A percentile compares a stretch with the other conserved stretches of the same genome.
phyloP scores from a whole-genome alignment of 495 filamentous ascomycete species.

The Penicillium canariense region DNA sequence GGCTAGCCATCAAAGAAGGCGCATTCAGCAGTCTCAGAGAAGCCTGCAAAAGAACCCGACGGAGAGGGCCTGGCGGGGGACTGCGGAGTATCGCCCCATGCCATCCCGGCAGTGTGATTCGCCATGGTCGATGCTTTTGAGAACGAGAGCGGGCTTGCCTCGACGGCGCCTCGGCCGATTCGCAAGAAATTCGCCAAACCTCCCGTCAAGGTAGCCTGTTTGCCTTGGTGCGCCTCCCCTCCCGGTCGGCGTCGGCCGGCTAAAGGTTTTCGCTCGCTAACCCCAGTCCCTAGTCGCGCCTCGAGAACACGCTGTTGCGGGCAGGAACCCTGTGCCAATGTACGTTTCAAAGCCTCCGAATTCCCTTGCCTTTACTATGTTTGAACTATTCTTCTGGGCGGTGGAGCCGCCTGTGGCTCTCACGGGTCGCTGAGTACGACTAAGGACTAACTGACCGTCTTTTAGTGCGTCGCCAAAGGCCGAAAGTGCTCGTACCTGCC shows the following conservation, averaged over 20 bases:
- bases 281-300: conserved; percentile 42
- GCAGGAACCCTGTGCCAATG: conserved; percentile 54
- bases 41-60: conserved; percentile 3
- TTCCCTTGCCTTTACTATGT: neutral
- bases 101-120: conserved; percentile 23
- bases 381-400: neutral
- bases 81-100: conserved; percentile 16
- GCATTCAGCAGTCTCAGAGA: too few species aligned
- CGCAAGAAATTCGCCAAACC: conserved; percentile 54
- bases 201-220: conserved; percentile 63
- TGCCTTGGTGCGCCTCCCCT: conserved; percentile 52
- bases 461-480: conserved; percentile 52
- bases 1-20: neutral
- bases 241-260: neutral
- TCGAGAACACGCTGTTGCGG: conserved; percentile 59
- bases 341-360: conserved; percentile 32
- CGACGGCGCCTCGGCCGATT: conserved; percentile 24
- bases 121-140: conserved; percentile 29
- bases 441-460: neutral
- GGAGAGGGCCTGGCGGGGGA: conserved; percentile 6
- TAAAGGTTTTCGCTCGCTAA: conserved; percentile 3
- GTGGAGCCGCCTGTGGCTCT: neutral
- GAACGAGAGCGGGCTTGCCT: conserved; percentile 15
- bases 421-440: neutral
- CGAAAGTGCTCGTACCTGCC: conserved; percentile 55